Percentiles rank a stretch among this genome's conserved stretches.
phyloP scores from a whole-genome alignment of 2,329 filamentous ascomycete species.

The Colletotrichum cordylinicola region DNA sequence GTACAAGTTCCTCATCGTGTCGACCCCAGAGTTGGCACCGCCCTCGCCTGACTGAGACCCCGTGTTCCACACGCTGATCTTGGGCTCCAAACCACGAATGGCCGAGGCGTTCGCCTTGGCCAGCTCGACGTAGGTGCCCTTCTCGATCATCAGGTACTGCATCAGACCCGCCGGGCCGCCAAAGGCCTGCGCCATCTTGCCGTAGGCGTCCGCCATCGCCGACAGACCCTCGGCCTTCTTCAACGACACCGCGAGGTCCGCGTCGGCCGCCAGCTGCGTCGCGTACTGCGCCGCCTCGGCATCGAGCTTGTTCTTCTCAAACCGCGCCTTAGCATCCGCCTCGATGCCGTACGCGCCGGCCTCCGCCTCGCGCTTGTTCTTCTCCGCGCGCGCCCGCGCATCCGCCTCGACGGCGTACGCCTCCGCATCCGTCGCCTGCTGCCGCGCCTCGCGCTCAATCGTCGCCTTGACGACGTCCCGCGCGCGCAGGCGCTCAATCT shows the following conservation, averaged over 20 bases:
- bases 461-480: constrained; percentile 79
- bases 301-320: constrained; percentile 47
- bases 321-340: constrained; percentile 56
- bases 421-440: constrained; percentile 70
- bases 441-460: constrained; percentile 70
- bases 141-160: constrained; percentile 88
- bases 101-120: constrained; percentile 80
- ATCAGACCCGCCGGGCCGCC: constrained; percentile 80
- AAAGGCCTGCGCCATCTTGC: constrained; percentile 72
- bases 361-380: constrained; percentile 57
- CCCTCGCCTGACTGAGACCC: constrained; percentile 43
- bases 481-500: constrained; percentile 81
- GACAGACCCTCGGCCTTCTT: constrained; percentile 78
- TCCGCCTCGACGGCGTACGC: constrained; percentile 67
- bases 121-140: constrained; percentile 77
- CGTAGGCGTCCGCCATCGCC: constrained; percentile 84
- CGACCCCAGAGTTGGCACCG: constrained; percentile 48
- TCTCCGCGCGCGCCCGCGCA: constrained; percentile 60
- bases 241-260: constrained; percentile 63
- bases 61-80: constrained; percentile 92
- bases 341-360: constrained; percentile 42
- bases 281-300: constrained; percentile 42
- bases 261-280: constrained; percentile 60
- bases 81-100: constrained; percentile 79
- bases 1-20: constrained; percentile 81